A percentile compares a stretch with the other conserved stretches of the same genome.
Evolutionary conservation across 495 filamentous ascomycete species (phyloP).

Genomic region (Daldinia bambusicola): DNA sequence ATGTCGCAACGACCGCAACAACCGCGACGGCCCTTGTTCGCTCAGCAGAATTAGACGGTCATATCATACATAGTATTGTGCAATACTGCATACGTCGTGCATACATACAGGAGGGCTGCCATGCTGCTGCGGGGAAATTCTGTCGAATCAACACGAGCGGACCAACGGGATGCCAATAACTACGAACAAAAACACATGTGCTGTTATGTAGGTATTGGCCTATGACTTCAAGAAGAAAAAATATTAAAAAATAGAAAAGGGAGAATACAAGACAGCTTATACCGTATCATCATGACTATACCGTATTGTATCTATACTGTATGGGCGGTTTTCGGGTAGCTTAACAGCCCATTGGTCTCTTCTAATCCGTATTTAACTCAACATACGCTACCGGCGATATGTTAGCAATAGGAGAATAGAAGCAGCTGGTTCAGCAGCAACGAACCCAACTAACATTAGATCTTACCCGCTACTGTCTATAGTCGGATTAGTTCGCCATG

Average conservation of each 20-base stretch:
- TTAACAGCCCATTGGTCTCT: slow-evolving; percentile 13
- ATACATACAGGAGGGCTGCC: slow-evolving; percentile 32
- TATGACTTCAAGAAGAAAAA: slow-evolving; percentile 1
- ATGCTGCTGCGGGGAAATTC: slow-evolving; percentile 45
- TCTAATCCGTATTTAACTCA: slow-evolving; percentile 1
- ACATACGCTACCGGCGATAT: slow-evolving; percentile 9
- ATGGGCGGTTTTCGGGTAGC: neutral
- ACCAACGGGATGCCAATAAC: slow-evolving; percentile 33
- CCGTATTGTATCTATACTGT: slow-evolving; percentile 12
- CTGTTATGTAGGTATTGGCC: slow-evolving; percentile 28
- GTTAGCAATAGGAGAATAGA: slow-evolving; percentile 10
- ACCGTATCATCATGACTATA: neutral
- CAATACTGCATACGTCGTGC: slow-evolving; percentile 34
- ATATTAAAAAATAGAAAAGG: slow-evolving; percentile 4
- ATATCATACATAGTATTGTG: slow-evolving; percentile 33
- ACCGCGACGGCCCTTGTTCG: slow-evolving; percentile 8
- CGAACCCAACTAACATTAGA: slow-evolving; percentile 8
- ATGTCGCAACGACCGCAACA: slow-evolving; percentile 6
- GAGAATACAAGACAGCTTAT: neutral
- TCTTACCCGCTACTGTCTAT: slow-evolving; percentile 9
- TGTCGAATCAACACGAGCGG: slow-evolving; percentile 36
- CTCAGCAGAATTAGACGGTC: slow-evolving; percentile 4
- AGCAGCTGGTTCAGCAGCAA: neutral
- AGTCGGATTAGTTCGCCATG: slow-evolving; percentile 1
- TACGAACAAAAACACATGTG: slow-evolving; percentile 27